Percentiles rank a stretch among this genome's conserved stretches.
phyloP scores from a whole-genome alignment of 1,284 basidiomycete species.

The Ceratobasidium sp. region DNA sequence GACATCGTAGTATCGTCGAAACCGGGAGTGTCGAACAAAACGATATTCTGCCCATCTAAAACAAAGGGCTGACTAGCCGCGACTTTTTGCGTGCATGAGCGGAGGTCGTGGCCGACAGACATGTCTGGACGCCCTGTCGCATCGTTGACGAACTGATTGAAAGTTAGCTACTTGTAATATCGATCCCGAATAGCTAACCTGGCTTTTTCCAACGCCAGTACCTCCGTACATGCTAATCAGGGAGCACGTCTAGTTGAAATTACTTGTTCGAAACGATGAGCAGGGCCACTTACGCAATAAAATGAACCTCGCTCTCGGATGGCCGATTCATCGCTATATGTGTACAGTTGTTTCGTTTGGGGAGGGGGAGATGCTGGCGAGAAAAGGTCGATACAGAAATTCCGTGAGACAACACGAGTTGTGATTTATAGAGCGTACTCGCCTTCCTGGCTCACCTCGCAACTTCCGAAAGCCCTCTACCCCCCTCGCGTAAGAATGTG shows the following conservation, averaged over 20 bases:
- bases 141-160: slow-evolving; percentile 37
- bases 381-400: too few relatives aligned
- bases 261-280: neutral
- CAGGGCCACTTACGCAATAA: slow-evolving; percentile 8
- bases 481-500: neutral
- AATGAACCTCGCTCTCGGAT: neutral
- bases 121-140: slow-evolving; percentile 41
- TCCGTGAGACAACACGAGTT: too few relatives aligned
- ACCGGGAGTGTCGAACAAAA: slow-evolving; percentile 41
- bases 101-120: slow-evolving; percentile 18
- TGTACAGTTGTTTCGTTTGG: too few relatives aligned
- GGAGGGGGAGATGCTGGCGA: too few relatives aligned
- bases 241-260: neutral
- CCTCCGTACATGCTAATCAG: slow-evolving; percentile 18
- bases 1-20: slow-evolving; percentile 38
- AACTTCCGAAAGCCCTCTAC: neutral
- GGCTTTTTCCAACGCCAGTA: slow-evolving; percentile 29
- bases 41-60: slow-evolving; percentile 43
- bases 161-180: neutral
- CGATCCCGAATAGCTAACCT: neutral
- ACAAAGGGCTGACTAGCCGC: slow-evolving; percentile 33
- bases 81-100: slow-evolving; percentile 25
- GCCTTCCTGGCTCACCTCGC: too few relatives aligned
- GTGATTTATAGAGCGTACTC: too few relatives aligned
- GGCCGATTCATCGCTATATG: neutral